Percentiles rank a stretch among this genome's conserved stretches.
Conservation (phyloP, 1,139 yeast genomes). For the Suhomyces choctaworum region DNA sequence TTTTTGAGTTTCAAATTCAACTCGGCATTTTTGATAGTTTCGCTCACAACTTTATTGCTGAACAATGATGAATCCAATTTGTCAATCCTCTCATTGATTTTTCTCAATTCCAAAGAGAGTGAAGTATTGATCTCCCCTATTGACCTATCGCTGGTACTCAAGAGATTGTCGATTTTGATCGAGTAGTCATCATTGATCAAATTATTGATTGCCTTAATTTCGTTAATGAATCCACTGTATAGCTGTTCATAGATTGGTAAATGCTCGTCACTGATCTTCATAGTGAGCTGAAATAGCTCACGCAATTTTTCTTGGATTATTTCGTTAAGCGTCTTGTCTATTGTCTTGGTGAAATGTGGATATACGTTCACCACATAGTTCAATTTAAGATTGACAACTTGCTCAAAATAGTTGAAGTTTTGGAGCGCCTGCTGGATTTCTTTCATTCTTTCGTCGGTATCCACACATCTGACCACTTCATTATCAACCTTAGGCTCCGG, state of each 20-base stretch:
- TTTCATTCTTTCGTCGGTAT: constrained; percentile 1
- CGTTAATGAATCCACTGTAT: constrained; percentile 36
- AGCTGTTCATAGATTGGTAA: constrained; percentile 39
- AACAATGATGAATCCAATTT: constrained; percentile 44
- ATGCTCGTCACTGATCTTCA: constrained; percentile 35
- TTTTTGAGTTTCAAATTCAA: constrained; percentile 25
- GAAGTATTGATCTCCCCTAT: constrained; percentile 85
- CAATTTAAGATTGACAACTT: constrained; percentile 21
- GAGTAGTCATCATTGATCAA: constrained; percentile 45
- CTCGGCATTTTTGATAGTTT: constrained; percentile 21
- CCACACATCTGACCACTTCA: background rate
- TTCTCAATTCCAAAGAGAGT: constrained; percentile 66
- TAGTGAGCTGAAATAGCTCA: constrained; percentile 25
- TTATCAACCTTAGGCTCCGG: constrained; percentile 3
- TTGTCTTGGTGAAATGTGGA: constrained; percentile 29
- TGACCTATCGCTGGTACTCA: constrained; percentile 72
- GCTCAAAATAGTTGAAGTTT: constrained; percentile 17
- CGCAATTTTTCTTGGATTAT: constrained; percentile 27
- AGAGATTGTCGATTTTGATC: constrained; percentile 60
- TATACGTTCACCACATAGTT: constrained; percentile 31
- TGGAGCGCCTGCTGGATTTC: constrained; percentile 10
- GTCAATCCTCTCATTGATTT: constrained; percentile 69
- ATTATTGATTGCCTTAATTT: constrained; percentile 40
- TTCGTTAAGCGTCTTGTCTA: constrained; percentile 21
- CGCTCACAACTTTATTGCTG: constrained; percentile 25